Evolutionary conservation across 2,329 filamentous ascomycete species (phyloP).

Genomic region (Fusarium sp.): DNA sequence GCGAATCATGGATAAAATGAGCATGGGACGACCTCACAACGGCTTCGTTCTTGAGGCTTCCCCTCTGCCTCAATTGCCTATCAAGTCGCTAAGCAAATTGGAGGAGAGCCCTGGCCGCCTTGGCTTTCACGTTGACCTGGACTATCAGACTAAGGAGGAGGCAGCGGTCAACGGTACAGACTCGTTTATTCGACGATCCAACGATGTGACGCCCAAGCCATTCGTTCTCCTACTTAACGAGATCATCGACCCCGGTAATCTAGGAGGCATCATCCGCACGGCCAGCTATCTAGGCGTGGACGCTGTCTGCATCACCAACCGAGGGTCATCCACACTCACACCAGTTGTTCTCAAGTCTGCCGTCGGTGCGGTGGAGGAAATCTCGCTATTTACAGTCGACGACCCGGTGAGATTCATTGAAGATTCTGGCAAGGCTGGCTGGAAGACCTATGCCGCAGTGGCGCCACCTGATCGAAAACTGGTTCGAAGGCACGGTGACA

Average conservation of each 20-base stretch:
- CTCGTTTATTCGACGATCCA: conserved; percentile 56
- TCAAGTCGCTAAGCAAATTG: conserved; percentile 66
- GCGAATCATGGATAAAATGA: conserved; percentile 84
- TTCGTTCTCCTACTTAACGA: conserved; percentile 80
- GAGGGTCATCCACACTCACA: conserved; percentile 78
- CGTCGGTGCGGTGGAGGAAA: conserved; percentile 84
- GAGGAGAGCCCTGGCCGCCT: conserved; percentile 56
- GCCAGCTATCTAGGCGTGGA: conserved; percentile 92
- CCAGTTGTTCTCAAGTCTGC: conserved; percentile 87
- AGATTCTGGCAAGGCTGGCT: conserved; percentile 75
- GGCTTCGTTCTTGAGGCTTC: conserved; percentile 89
- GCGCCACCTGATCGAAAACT: conserved; percentile 55
- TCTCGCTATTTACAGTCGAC: conserved; percentile 77
- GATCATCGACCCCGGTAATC: conserved; percentile 86
- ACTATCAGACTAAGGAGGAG: conserved; percentile 79
- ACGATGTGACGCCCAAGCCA: conserved; percentile 62
- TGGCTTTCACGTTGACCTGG: conserved; percentile 70
- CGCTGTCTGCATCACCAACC: conserved; percentile 80
- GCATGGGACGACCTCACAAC: conserved; percentile 85
- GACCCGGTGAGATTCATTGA: conserved; percentile 77
- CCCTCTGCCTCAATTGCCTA: conserved; percentile 77
- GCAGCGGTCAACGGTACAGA: conserved; percentile 75
- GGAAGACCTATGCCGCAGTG: conserved; percentile 85
- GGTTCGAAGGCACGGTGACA: conserved; percentile 50
- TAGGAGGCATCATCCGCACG: conserved; percentile 88